Evolutionary conservation across 495 filamentous ascomycete genomes (phyloP).

Genomic region (Xylaria bambusicola): DNA sequence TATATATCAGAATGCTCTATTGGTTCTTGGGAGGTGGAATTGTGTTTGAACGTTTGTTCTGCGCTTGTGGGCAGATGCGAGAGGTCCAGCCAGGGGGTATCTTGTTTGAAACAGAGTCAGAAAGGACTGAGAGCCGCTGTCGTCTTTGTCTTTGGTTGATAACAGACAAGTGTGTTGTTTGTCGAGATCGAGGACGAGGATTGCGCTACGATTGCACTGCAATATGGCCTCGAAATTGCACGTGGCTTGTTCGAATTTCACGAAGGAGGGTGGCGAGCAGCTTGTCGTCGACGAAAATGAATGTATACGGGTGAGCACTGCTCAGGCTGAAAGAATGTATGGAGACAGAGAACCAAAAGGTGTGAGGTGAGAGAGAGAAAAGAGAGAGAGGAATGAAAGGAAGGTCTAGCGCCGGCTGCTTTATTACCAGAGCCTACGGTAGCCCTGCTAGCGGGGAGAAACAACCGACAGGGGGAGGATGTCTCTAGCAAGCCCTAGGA

Average conservation of each 20-base stretch:
- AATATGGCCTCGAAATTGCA: not conserved
- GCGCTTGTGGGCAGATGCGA: not conserved
- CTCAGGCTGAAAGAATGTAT: constrained; percentile 42
- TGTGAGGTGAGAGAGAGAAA: constrained; percentile 22
- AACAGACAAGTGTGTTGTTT: not conserved
- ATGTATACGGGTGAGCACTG: constrained; percentile 43
- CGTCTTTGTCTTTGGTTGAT: constrained; percentile 1
- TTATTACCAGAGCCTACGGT: constrained; percentile 7
- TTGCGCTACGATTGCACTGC: not conserved
- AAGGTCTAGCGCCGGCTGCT: not conserved
- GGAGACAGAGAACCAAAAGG: constrained; percentile 28
- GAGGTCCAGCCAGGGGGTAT: constrained; percentile 22
- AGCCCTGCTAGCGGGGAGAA: constrained; percentile 6
- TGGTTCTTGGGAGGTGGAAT: not conserved
- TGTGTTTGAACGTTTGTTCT: not conserved
- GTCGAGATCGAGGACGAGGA: not conserved
- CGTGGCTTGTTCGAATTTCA: constrained; percentile 16
- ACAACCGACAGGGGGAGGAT: not conserved
- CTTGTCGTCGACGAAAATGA: constrained; percentile 31
- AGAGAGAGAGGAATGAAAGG: constrained; percentile 9
- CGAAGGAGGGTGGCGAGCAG: constrained; percentile 33
- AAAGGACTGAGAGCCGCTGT: constrained; percentile 5
- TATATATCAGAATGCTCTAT: not conserved
- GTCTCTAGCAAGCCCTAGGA: constrained; percentile 6
- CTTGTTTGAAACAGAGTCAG: constrained; percentile 7